Evolutionary conservation across 345 rosid species (phyloP).

Genomic region (Pugionium dolabratum): DNA sequence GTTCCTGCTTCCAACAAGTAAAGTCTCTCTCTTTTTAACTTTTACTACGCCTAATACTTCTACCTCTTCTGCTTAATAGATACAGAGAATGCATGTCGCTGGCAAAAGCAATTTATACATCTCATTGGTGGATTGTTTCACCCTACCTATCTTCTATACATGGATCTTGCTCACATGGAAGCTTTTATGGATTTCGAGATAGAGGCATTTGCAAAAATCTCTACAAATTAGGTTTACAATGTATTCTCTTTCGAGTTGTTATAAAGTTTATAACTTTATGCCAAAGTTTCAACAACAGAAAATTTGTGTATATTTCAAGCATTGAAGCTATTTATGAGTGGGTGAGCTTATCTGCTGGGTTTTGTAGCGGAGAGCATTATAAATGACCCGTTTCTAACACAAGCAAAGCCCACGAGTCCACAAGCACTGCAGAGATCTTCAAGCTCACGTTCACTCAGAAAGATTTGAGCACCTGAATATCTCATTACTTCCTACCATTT

Average conservation of each 20-base stretch:
- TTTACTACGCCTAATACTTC: not conserved
- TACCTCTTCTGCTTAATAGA: conserved; percentile 39
- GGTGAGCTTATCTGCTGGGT: conserved; percentile 46
- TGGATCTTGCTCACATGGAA: conserved; percentile 76
- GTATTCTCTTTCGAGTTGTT: conserved; percentile 14
- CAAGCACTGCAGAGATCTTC: conserved; percentile 80
- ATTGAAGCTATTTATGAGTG: not conserved
- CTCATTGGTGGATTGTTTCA: conserved; percentile 81
- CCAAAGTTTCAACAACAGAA: conserved; percentile 6
- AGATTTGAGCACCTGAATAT: conserved; percentile 53
- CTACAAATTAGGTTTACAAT: not conserved
- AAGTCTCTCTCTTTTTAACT: conserved; percentile 17
- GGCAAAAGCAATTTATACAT: conserved; percentile 75
- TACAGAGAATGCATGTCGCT: conserved; percentile 73
- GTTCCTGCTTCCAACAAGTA: conserved; percentile 93
- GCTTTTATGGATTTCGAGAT: conserved; percentile 75
- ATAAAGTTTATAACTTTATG: conserved; percentile 18
- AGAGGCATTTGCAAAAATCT: not conserved
- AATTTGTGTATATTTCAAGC: not conserved
- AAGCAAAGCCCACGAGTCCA: conserved; percentile 64
- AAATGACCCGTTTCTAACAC: conserved; percentile 57
- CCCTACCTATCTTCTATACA: conserved; percentile 72
- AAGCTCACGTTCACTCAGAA: conserved; percentile 67
- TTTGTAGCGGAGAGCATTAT: conserved; percentile 79
- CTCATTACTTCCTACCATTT: conserved; percentile 48